Evolutionary conservation across 129 eudicot species (phyloP).

Genomic region (Heracleum sosnowskyi): DNA sequence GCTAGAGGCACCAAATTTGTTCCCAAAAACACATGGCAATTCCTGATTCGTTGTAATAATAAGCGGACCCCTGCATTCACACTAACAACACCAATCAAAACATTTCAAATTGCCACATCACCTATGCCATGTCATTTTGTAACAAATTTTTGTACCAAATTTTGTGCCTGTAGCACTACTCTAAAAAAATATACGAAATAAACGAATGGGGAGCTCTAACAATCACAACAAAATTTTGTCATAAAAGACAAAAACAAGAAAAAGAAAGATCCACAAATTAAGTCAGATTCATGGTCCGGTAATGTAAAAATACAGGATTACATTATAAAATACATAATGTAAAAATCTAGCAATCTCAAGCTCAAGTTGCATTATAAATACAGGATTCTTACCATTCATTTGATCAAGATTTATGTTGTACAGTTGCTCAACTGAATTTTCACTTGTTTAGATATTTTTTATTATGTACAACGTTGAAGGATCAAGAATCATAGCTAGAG

Average conservation of each 20-base stretch:
- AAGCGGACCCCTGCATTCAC: too few species aligned
- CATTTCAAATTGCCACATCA: too few species aligned
- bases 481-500: conserved; percentile 15
- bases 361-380: neutral
- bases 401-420: neutral
- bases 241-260: neutral
- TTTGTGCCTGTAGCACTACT: too few species aligned
- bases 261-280: neutral
- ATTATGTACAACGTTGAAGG: conserved; percentile 36
- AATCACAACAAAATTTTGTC: neutral
- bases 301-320: neutral
- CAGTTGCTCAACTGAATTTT: neutral
- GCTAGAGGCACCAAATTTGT: too few species aligned
- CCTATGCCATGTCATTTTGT: too few species aligned
- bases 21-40: too few species aligned
- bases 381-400: neutral
- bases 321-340: too few species aligned
- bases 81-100: too few species aligned
- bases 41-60: too few species aligned
- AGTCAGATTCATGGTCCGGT: neutral
- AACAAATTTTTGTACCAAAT: too few species aligned
- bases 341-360: neutral
- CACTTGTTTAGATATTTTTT: neutral
- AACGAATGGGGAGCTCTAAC: too few species aligned
- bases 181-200: too few species aligned